phyloP scores from a whole-genome alignment of 2,329 filamentous ascomycete genomes.

The Dactylellina sp. region DNA sequence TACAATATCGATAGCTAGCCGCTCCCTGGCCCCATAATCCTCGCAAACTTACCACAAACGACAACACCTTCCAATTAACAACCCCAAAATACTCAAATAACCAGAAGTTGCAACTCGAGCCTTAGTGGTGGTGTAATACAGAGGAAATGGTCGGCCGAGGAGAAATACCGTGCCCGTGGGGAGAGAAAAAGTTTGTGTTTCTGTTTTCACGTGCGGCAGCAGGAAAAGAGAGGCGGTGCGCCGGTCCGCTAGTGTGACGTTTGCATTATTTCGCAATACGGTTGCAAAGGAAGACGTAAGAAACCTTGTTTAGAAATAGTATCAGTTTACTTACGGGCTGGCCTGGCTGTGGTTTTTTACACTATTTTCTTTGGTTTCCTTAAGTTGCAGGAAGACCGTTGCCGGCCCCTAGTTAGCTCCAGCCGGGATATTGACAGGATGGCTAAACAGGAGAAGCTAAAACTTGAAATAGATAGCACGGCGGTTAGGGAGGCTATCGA shows the following conservation, averaged over 20 bases:
- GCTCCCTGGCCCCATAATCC: slow-evolving; percentile 25
- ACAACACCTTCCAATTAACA: slow-evolving; percentile 39
- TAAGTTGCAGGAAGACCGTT: slow-evolving; percentile 15
- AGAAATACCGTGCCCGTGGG: background rate
- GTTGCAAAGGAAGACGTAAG: slow-evolving; percentile 51
- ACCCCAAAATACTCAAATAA: slow-evolving; percentile 9
- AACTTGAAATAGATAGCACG: background rate
- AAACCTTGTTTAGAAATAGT: slow-evolving; percentile 30
- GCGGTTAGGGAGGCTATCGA: background rate
- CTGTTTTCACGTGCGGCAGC: slow-evolving; percentile 41
- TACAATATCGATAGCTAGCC: slow-evolving; percentile 54
- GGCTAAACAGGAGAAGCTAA: slow-evolving; percentile 19
- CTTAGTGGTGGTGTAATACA: slow-evolving; percentile 31
- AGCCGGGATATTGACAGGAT: slow-evolving; percentile 9
- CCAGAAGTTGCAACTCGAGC: slow-evolving; percentile 15
- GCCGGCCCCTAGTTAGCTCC: slow-evolving; percentile 9
- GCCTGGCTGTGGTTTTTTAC: no score
- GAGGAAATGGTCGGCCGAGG: slow-evolving; percentile 5
- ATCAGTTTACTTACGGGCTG: background rate
- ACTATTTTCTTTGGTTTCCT: no score
- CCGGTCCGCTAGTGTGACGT: slow-evolving; percentile 16
- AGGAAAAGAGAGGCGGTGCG: slow-evolving; percentile 26
- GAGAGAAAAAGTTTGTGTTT: slow-evolving; percentile 38
- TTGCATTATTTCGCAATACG: slow-evolving; percentile 41
- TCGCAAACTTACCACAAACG: slow-evolving; percentile 55